These are phyloP conservation scores for Venturia oleaginea DNA, from an alignment of 2,329 filamentous ascomycete species.

Conservation along the genomic window DNA sequence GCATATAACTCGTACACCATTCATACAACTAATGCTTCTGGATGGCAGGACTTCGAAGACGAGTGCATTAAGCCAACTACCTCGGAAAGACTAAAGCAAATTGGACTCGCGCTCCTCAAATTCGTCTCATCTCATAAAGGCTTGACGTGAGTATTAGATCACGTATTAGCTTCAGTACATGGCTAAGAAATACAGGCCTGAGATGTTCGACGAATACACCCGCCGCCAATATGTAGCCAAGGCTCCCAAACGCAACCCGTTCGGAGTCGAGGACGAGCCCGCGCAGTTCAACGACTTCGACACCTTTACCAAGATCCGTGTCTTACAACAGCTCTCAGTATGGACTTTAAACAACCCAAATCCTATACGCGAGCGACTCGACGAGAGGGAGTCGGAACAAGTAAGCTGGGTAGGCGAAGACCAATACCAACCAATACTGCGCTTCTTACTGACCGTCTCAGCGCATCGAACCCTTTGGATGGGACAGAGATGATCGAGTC, in stretches of 20 bases:
- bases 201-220: constrained; percentile 89
- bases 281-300: constrained; percentile 73
- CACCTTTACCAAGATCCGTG: constrained; percentile 67
- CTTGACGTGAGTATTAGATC: constrained; percentile 58
- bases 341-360: constrained; percentile 87
- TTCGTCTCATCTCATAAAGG: constrained; percentile 89
- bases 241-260: constrained; percentile 71
- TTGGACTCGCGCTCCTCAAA: constrained; percentile 82
- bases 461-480: constrained; percentile 74
- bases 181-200: constrained; percentile 45
- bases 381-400: constrained; percentile 74
- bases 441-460: constrained; percentile 23
- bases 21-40: constrained; percentile 1
- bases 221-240: constrained; percentile 81
- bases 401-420: constrained; percentile 63
- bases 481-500: constrained; percentile 75
- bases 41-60: constrained; percentile 66
- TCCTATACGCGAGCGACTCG: constrained; percentile 76
- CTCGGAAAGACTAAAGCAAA: constrained; percentile 66
- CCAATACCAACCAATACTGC: not conserved
- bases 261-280: constrained; percentile 66
- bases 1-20: not conserved
- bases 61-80: constrained; percentile 72
- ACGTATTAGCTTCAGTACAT: not conserved
- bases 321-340: constrained; percentile 80